phyloP scores from a whole-genome alignment of 306 rosid genomes.

The Amphicarpaea edgeworthii region DNA sequence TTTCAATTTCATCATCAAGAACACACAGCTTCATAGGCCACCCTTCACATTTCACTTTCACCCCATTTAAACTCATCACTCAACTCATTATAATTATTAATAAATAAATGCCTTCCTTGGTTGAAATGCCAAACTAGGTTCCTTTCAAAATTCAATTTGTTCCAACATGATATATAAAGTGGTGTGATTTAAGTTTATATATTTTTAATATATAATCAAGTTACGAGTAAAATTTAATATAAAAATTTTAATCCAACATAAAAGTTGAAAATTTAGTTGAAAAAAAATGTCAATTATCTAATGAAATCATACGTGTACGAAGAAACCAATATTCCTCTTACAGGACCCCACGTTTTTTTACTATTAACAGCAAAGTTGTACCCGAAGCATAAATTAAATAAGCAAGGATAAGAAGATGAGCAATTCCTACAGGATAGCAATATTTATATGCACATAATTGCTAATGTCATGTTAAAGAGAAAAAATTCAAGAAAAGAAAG shows the following conservation, averaged over 20 bases:
- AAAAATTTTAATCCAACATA: too few relatives aligned
- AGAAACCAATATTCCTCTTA: neutral
- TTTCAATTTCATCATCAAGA: conserved; percentile 14
- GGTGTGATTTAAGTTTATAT: too few relatives aligned
- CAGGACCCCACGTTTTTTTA: neutral
- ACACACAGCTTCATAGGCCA: neutral
- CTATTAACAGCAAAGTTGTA: neutral
- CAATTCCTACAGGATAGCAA: neutral
- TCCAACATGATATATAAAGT: neutral
- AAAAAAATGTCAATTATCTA: too few relatives aligned
- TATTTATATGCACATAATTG: neutral
- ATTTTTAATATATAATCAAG: too few relatives aligned
- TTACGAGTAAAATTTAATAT: too few relatives aligned
- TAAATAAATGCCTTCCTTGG: conserved; percentile 1
- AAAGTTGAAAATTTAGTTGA: too few relatives aligned
- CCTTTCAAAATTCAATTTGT: neutral
- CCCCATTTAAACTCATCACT: conserved; percentile 5
- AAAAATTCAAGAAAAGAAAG: too few relatives aligned
- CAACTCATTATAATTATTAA: too few relatives aligned
- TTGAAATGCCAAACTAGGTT: conserved; percentile 8
- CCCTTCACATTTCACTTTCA: conserved; percentile 33
- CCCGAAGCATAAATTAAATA: neutral
- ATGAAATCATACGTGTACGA: too few relatives aligned
- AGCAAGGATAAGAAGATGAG: neutral
- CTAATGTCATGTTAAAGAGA: too few relatives aligned